Evolutionary conservation across 768 basidiomycete species (phyloP).

Genomic region (Termitomyces sp.): DNA sequence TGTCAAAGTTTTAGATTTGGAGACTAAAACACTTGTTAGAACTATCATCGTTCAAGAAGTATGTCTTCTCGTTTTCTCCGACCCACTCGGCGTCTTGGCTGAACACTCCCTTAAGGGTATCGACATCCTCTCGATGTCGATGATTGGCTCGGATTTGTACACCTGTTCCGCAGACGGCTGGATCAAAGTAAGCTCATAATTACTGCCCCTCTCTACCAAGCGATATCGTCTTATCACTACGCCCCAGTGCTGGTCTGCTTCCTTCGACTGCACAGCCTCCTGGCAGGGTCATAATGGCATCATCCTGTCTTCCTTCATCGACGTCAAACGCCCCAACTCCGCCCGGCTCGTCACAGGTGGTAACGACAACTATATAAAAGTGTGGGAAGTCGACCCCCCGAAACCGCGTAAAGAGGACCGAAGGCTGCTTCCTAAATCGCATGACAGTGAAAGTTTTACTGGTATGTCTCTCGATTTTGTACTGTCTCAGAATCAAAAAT

Average conservation of each 20-base stretch:
- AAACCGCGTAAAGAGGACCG: constrained; percentile 19
- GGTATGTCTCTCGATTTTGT: constrained; percentile 3
- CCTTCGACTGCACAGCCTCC: constrained; percentile 81
- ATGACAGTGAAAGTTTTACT: constrained; percentile 4
- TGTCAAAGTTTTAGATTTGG: constrained; percentile 87
- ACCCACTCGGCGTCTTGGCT: not conserved
- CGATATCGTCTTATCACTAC: not conserved
- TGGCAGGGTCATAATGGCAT: constrained; percentile 84
- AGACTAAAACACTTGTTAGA: constrained; percentile 83
- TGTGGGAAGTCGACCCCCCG: constrained; percentile 53
- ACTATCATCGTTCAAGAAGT: constrained; percentile 87
- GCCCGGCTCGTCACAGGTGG: constrained; percentile 71
- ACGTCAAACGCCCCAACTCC: constrained; percentile 31
- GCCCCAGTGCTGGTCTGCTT: constrained; percentile 71
- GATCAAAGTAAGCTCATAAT: constrained; percentile 50
- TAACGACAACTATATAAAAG: constrained; percentile 84
- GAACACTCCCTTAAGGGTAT: constrained; percentile 42
- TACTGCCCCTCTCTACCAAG: not conserved
- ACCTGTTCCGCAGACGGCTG: constrained; percentile 66
- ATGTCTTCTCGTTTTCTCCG: constrained; percentile 9
- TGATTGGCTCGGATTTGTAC: constrained; percentile 62
- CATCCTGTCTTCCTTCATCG: constrained; percentile 72
- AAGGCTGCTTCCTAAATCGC: not conserved
- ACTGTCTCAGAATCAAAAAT: not conserved
- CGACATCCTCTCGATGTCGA: constrained; percentile 80